These are phyloP conservation scores for Solanum gandarillasii DNA, from an alignment of 257 asterid species.

Conservation along the genomic window DNA sequence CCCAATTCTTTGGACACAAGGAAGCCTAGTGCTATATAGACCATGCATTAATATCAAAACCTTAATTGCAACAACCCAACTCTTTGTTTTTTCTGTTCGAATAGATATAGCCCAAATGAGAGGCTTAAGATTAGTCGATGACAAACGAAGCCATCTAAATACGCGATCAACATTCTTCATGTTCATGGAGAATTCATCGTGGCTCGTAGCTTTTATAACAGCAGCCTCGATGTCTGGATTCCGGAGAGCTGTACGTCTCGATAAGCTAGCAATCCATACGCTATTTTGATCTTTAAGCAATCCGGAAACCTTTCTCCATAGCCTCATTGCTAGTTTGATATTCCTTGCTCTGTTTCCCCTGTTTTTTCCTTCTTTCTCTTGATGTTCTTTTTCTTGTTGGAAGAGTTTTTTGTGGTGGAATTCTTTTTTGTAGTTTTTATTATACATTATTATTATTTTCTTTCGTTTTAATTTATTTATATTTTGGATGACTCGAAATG, in stretches of 20 bases:
- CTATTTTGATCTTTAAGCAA: constrained; percentile 61
- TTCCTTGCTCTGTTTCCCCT: background rate
- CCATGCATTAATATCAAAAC: constrained; percentile 58
- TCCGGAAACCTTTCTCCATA: constrained; percentile 66
- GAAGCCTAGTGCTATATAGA: constrained; percentile 18
- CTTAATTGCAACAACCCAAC: constrained; percentile 71
- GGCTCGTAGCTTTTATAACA: constrained; percentile 72
- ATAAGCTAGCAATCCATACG: constrained; percentile 48
- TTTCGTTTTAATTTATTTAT: background rate
- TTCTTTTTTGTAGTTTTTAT: background rate
- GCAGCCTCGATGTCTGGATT: constrained; percentile 75
- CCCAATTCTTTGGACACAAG: constrained; percentile 40
- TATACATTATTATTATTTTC: background rate
- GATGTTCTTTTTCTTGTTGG: background rate
- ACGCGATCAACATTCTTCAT: constrained; percentile 35
- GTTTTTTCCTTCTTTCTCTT: background rate
- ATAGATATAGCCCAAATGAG: constrained; percentile 46
- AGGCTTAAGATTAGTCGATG: constrained; percentile 54
- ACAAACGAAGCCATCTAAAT: constrained; percentile 54
- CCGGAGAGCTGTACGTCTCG: constrained; percentile 49
- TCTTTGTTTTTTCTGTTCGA: constrained; percentile 38
- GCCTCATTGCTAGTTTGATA: constrained; percentile 36
- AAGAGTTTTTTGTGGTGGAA: background rate
- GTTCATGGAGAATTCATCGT: constrained; percentile 36
- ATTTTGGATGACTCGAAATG: background rate